A percentile compares a stretch with the other conserved stretches of the same genome.
These are phyloP conservation scores for Suillus weaverae DNA, from an alignment of 768 basidiomycete genomes.

Conservation along the genomic window DNA sequence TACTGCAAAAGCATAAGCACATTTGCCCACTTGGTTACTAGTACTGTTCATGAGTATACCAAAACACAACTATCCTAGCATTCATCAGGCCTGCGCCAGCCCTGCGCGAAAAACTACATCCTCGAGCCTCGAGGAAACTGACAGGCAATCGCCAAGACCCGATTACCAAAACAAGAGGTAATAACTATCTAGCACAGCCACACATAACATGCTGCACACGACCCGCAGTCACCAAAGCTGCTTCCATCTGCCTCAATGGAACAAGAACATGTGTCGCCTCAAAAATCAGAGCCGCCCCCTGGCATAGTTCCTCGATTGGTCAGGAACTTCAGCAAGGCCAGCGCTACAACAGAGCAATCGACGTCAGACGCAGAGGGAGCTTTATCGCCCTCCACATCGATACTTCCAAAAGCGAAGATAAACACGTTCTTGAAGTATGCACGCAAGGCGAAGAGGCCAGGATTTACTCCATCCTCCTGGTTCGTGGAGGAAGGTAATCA, in stretches of 20 bases:
- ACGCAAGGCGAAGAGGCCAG: conserved; percentile 10
- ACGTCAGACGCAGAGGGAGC: conserved; percentile 10
- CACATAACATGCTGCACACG: neutral
- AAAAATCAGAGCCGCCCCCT: neutral
- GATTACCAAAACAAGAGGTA: neutral
- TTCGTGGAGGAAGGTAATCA: conserved; percentile 8
- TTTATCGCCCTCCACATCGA: conserved; percentile 5
- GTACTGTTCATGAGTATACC: neutral
- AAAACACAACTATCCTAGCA: neutral
- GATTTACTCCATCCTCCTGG: conserved; percentile 22
- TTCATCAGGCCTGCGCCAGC: neutral
- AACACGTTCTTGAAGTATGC: conserved; percentile 20
- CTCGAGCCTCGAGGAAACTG: conserved; percentile 1
- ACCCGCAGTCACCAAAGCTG: neutral
- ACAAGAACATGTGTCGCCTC: conserved; percentile 3
- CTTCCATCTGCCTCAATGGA: conserved; percentile 11
- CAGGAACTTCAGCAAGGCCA: conserved; percentile 22
- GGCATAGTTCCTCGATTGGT: conserved; percentile 16
- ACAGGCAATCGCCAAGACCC: neutral
- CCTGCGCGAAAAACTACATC: neutral
- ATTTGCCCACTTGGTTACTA: neutral
- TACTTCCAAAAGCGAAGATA: conserved; percentile 19
- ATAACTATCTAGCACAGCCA: neutral
- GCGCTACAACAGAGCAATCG: conserved; percentile 16
- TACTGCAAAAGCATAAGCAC: neutral